Base-by-base conservation (phyloP, 2,329 filamentous ascomycete genomes). In the Juglanconis oblonga region DNA sequence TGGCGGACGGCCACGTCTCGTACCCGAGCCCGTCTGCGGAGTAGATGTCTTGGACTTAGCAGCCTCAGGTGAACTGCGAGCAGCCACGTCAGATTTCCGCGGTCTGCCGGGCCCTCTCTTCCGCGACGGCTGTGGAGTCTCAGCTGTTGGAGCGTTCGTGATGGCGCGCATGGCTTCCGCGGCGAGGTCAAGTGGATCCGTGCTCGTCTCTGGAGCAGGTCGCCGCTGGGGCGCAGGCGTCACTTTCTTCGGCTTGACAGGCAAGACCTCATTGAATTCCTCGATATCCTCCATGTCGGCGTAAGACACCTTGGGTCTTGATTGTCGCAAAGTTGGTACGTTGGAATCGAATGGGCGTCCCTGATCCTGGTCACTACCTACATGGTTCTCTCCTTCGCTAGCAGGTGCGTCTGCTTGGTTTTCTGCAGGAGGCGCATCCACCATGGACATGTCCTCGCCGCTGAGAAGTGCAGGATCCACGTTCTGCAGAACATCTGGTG, bases 381-480 rank as follows among this genome's bases (percentile, higher is more conserved):
- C n/a, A 11, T 47, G 44, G 5, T 53, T 38, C 11, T 64, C 59
- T 48, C 47, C 49, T 11, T 31, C 44, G 10, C 50, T 42, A 3
- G 57, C 59, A 33, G 58, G 33, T 29, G 63, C 64, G 29, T 51
- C 52, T 3, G 29, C 31, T 45, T 52, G 40, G 36, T 13, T 5
- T 5, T 61, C 29, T 63, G 33, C 66, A 14, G 58, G 55, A 33
- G 58, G 64, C 7, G 60, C 59, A 54, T 67, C 62, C 13, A 51
- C 31, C 63, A 69, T 67, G 9, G 58, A 62, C 13, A 59, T 53
- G 45, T 69, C 62, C 4, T 56, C 63, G 5, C 51, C 58, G 3
- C 53, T 60, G 49, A 72, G 79, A 17, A 86, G 70, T 1, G 82
- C 82, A 3, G 83, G 83, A 58, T 86, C 83, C 71, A 86, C 75